phyloP scores from a whole-genome alignment of 495 filamentous ascomycete species.

The Tuber brumale region DNA sequence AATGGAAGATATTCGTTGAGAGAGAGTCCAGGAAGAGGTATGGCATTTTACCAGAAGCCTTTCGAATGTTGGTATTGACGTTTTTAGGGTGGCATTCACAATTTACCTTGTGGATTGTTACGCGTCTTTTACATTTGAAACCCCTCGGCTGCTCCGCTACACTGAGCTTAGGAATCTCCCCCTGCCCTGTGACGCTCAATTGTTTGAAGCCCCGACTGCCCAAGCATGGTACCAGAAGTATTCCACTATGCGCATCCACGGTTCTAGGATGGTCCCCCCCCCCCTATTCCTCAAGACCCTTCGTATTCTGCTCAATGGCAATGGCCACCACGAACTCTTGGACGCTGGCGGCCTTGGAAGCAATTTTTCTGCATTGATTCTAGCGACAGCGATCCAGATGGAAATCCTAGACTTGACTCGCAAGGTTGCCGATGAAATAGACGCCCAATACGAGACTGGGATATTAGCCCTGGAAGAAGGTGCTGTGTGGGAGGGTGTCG shows the following conservation, averaged over 20 bases:
- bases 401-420: constrained; percentile 36
- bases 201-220: constrained; percentile 35
- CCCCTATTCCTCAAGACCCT: constrained; percentile 29
- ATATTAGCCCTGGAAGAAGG: constrained; percentile 18
- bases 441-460: constrained; percentile 17
- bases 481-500: constrained; percentile 16
- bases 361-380: constrained; percentile 36
- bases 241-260: constrained; percentile 24
- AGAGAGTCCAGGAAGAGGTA: constrained; percentile 40
- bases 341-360: constrained; percentile 28
- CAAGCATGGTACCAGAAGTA: constrained; percentile 31
- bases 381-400: constrained; percentile 36
- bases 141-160: constrained; percentile 32
- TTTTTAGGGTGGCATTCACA: constrained; percentile 32
- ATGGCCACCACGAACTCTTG: constrained; percentile 25
- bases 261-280: constrained; percentile 25
- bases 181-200: constrained; percentile 35
- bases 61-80: constrained; percentile 1
- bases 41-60: neutral
- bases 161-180: constrained; percentile 34
- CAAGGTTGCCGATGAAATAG: constrained; percentile 30
- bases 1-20: constrained; percentile 39
- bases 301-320: constrained; percentile 26
- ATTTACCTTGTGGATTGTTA: constrained; percentile 36
- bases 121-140: constrained; percentile 31